A percentile compares a stretch with the other conserved stretches of the same genome.
phyloP scores from a whole-genome alignment of 148 eudicot species.

The Diospyros kaki region DNA sequence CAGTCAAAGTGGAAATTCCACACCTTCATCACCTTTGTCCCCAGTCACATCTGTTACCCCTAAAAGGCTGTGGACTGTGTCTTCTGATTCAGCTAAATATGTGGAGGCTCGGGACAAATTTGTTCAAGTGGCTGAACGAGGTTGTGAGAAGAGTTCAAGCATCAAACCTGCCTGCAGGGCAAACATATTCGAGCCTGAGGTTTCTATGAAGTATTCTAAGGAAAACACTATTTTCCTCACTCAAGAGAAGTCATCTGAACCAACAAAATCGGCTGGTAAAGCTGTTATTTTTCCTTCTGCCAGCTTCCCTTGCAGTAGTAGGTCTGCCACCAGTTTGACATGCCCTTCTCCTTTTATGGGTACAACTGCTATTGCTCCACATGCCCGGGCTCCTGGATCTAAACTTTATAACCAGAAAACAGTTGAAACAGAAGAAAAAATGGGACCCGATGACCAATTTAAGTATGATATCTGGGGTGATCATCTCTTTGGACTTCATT shows the following conservation, averaged over 20 bases:
- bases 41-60: slow-evolving; percentile 45
- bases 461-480: slow-evolving; percentile 84
- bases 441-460: slow-evolving; percentile 35
- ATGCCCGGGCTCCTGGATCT: slow-evolving; percentile 79
- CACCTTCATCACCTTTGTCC: slow-evolving; percentile 89
- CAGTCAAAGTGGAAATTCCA: slow-evolving; percentile 89
- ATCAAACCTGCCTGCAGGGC: slow-evolving; percentile 18
- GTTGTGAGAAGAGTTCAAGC: slow-evolving; percentile 19
- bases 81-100: slow-evolving; percentile 28
- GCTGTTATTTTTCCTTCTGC: slow-evolving; percentile 56
- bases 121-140: slow-evolving; percentile 8
- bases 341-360: slow-evolving; percentile 23
- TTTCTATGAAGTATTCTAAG: slow-evolving; percentile 21
- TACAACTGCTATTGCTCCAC: slow-evolving; percentile 42
- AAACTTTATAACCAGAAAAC: slow-evolving; percentile 26
- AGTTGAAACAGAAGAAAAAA: slow-evolving; percentile 27
- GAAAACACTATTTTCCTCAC: slow-evolving; percentile 8
- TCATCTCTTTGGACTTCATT: slow-evolving; percentile 61
- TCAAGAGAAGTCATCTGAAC: slow-evolving; percentile 27
- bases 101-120: slow-evolving; percentile 22
- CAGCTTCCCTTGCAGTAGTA: slow-evolving; percentile 44
- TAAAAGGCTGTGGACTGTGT: slow-evolving; percentile 26
- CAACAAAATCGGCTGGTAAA: slow-evolving; percentile 26
- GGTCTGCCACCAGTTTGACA: slow-evolving; percentile 15
- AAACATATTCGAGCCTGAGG: slow-evolving; percentile 17